These are phyloP conservation scores for Neurospora tetraspora DNA, from an alignment of 495 filamentous ascomycete species.

Conservation along the genomic window DNA sequence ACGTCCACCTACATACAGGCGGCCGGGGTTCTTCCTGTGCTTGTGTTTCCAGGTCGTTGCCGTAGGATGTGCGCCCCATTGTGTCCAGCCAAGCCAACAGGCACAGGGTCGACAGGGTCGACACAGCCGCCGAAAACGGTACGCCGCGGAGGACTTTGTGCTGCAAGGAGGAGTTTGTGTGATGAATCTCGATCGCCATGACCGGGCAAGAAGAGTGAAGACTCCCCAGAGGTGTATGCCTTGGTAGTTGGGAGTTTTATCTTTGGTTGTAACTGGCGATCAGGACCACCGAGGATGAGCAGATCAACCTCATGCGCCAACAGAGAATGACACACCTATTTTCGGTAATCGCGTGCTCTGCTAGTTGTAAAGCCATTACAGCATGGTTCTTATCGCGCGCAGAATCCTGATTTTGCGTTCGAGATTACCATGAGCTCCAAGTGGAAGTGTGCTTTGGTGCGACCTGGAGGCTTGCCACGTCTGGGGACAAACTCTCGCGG, in stretches of 20 bases:
- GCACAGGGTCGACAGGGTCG: neutral
- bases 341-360: neutral
- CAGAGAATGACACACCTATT: neutral
- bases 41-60: neutral
- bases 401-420: neutral
- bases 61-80: neutral
- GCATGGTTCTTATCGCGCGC: neutral
- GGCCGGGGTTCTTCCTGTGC: neutral
- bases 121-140: neutral
- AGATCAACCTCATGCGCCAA: neutral
- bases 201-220: neutral
- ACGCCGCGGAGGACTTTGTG: neutral
- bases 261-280: neutral
- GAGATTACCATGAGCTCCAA: neutral
- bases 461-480: neutral
- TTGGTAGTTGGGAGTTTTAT: neutral
- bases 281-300: neutral
- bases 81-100: neutral
- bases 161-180: neutral
- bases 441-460: neutral
- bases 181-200: neutral
- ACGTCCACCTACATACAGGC: neutral
- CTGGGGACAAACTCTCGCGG: neutral
- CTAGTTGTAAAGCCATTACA: neutral
- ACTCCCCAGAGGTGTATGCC: neutral